A percentile compares a stretch with the other conserved stretches of the same genome.
These are phyloP conservation scores for Metschnikowia chrysomelidarum DNA, from an alignment of 805 yeast genomes.

Conservation along the genomic window DNA sequence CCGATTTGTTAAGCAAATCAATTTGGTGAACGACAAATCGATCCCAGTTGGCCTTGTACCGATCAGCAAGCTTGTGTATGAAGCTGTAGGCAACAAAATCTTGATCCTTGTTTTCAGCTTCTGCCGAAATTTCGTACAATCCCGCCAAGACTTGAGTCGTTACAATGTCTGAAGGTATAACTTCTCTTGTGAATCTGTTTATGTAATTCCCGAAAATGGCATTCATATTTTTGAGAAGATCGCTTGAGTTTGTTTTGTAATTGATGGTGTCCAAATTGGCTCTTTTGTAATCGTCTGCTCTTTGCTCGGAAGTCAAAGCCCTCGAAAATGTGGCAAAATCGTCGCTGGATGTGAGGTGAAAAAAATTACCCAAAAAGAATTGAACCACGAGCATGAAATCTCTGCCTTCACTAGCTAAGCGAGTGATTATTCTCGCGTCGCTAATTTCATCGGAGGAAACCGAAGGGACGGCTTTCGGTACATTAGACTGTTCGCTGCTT, in stretches of 20 bases:
- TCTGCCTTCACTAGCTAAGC: conserved; percentile 34
- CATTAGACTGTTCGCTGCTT: conserved; percentile 7
- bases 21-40: conserved; percentile 57
- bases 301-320: conserved; percentile 26
- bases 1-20: conserved; percentile 33
- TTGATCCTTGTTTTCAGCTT: conserved; percentile 48
- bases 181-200: conserved; percentile 32
- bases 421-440: conserved; percentile 34
- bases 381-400: conserved; percentile 38
- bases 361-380: conserved; percentile 38
- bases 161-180: conserved; percentile 36
- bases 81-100: conserved; percentile 55
- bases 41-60: conserved; percentile 55
- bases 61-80: conserved; percentile 51
- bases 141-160: conserved; percentile 33
- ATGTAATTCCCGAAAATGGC: conserved; percentile 45
- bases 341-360: conserved; percentile 35
- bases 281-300: conserved; percentile 30
- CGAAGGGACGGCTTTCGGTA: conserved; percentile 10
- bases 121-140: conserved; percentile 29
- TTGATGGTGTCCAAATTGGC: conserved; percentile 32
- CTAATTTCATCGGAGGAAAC: conserved; percentile 23
- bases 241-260: conserved; percentile 45
- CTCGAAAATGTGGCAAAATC: conserved; percentile 32
- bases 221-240: conserved; percentile 44